Conservation (phyloP, 1,284 basidiomycete species). For the Austroboletus olivaceoglutinosus region DNA sequence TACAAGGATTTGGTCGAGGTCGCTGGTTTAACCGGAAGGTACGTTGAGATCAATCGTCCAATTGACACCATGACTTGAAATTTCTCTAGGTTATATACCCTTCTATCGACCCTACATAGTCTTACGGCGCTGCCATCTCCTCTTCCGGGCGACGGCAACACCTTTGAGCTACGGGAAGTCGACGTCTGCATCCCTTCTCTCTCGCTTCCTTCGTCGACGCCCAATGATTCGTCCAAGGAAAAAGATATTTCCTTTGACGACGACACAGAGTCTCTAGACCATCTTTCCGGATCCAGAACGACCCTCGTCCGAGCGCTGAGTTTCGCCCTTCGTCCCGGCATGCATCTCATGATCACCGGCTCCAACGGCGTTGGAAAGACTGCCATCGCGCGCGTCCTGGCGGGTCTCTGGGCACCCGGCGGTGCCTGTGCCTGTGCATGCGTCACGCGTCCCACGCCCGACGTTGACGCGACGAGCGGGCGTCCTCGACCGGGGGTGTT, state of each 20-base stretch:
- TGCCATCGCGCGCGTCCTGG: conserved; percentile 85
- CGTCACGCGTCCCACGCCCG: conserved; percentile 32
- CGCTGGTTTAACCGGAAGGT: conserved; percentile 85
- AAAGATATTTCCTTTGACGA: conserved; percentile 12
- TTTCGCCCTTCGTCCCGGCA: conserved; percentile 70
- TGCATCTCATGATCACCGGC: conserved; percentile 94
- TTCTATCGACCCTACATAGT: conserved; percentile 83
- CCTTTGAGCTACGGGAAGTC: conserved; percentile 65
- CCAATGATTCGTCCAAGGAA: conserved; percentile 2
- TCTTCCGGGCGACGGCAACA: conserved; percentile 31
- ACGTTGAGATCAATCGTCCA: not conserved
- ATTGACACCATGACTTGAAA: not conserved
- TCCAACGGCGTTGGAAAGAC: conserved; percentile 95
- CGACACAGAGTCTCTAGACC: conserved; percentile 15
- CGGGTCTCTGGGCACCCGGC: conserved; percentile 80
- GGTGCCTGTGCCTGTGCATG: conserved; percentile 38
- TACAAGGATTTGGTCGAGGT: conserved; percentile 92
- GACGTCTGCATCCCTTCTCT: conserved; percentile 68
- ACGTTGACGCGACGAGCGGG: conserved; percentile 24
- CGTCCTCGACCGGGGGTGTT: conserved; percentile 61
- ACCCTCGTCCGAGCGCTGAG: conserved; percentile 72
- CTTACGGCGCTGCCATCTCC: conserved; percentile 51
- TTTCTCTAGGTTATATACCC: conserved; percentile 62
- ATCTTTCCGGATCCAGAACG: conserved; percentile 27
- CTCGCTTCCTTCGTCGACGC: not conserved